phyloP scores from a whole-genome alignment of 2,329 filamentous ascomycete species.

The Nigrospora oryzae region DNA sequence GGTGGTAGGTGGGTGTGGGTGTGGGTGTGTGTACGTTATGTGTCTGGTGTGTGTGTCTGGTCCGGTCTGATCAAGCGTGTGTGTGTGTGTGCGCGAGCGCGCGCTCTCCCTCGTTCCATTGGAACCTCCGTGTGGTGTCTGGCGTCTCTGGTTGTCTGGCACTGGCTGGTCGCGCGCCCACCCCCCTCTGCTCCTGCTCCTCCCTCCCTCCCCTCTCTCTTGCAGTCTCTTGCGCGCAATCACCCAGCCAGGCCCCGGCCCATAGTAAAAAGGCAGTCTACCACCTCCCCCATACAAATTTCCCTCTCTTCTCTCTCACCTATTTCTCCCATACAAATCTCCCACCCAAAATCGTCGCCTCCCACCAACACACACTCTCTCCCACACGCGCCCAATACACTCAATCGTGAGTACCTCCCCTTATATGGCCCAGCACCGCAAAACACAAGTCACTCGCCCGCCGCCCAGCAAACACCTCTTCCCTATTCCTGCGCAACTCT shows the following conservation, averaged over 20 bases:
- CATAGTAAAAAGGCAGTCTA: conserved; percentile 57
- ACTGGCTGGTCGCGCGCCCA: not conserved
- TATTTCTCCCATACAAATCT: conserved; percentile 47
- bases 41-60: not conserved
- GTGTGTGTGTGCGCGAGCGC: not conserved
- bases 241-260: conserved; percentile 44
- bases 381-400: conserved; percentile 29
- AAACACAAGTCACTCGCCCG: conserved; percentile 29
- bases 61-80: not conserved
- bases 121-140: too few relatives aligned
- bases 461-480: not conserved
- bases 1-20: not conserved
- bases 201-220: conserved; percentile 21
- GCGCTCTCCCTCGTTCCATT: not conserved
- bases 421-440: conserved; percentile 27
- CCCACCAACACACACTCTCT: conserved; percentile 25
- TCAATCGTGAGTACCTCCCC: conserved; percentile 44
- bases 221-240: conserved; percentile 24
- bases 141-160: not conserved
- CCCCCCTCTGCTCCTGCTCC: not conserved
- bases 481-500: too few relatives aligned
- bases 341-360: conserved; percentile 39
- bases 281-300: conserved; percentile 44
- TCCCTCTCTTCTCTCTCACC: conserved; percentile 52
- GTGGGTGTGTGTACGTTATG: not conserved